Conservation (phyloP, 768 basidiomycete species). For the Tremella fuciformis region DNA sequence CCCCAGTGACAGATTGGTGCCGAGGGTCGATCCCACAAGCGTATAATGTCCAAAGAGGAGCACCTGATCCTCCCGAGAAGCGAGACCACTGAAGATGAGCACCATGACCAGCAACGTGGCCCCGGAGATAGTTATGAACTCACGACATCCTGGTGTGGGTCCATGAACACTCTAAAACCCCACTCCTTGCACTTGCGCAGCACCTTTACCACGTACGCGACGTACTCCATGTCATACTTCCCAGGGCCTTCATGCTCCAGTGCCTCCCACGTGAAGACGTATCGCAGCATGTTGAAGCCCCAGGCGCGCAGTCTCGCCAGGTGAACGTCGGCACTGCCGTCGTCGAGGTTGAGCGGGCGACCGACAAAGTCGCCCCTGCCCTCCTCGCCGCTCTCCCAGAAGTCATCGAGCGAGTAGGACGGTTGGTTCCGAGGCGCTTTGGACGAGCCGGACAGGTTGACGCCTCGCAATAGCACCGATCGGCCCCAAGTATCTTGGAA, state of each 20-base stretch:
- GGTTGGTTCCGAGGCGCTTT: slow-evolving; percentile 76
- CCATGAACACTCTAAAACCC: slow-evolving; percentile 88
- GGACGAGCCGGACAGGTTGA: slow-evolving; percentile 85
- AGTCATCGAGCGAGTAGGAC: slow-evolving; percentile 66
- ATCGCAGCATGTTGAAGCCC: slow-evolving; percentile 87
- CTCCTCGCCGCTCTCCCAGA: slow-evolving; percentile 77
- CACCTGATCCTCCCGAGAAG: slow-evolving; percentile 93
- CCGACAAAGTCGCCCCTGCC: slow-evolving; percentile 67
- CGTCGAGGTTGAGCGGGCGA: slow-evolving; percentile 77
- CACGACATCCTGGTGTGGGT: slow-evolving; percentile 93
- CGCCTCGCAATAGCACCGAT: slow-evolving; percentile 75
- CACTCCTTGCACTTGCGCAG: slow-evolving; percentile 86
- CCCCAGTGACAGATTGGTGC: slow-evolving; percentile 77
- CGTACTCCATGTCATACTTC: slow-evolving; percentile 84
- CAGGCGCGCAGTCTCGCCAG: slow-evolving; percentile 77
- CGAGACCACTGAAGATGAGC: slow-evolving; percentile 99
- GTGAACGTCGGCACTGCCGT: slow-evolving; percentile 60
- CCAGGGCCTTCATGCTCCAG: slow-evolving; percentile 92
- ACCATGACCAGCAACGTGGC: background rate
- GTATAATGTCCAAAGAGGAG: slow-evolving; percentile 71
- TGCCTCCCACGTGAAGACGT: slow-evolving; percentile 85
- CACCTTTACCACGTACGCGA: slow-evolving; percentile 84
- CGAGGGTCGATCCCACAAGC: slow-evolving; percentile 88
- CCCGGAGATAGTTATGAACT: slow-evolving; percentile 49
- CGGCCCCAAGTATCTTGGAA: slow-evolving; percentile 45